These are phyloP conservation scores for Reutealis trisperma DNA, from an alignment of 345 rosid genomes.

Conservation along the genomic window DNA sequence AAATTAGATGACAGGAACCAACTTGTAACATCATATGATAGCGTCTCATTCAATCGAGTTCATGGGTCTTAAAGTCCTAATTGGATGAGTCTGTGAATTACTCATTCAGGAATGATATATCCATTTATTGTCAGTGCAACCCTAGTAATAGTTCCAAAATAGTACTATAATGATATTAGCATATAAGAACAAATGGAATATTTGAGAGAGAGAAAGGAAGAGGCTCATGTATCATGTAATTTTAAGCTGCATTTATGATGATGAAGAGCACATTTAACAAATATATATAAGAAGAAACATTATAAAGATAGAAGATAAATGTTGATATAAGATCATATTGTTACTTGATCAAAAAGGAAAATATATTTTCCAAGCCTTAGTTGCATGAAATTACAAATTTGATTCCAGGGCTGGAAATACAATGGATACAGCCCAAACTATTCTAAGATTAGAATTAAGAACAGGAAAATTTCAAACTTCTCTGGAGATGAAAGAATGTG, in stretches of 20 bases:
- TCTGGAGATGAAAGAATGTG: neutral
- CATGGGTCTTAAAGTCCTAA: neutral
- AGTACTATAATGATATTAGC: neutral
- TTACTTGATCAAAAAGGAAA: too few relatives aligned
- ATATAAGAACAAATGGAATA: too few relatives aligned
- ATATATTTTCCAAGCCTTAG: neutral
- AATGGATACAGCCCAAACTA: neutral
- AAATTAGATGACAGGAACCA: neutral
- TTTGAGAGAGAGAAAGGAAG: too few relatives aligned
- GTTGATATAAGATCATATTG: neutral
- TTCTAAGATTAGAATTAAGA: neutral
- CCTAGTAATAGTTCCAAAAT: neutral
- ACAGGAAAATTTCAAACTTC: neutral
- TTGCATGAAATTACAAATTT: neutral
- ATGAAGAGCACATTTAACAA: too few relatives aligned
- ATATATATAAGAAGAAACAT: neutral
- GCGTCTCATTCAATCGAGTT: neutral
- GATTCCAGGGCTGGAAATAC: neutral
- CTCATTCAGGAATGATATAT: neutral
- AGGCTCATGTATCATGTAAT: too few relatives aligned
- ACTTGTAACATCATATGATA: neutral
- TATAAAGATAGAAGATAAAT: neutral
- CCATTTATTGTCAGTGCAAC: neutral
- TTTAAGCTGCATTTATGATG: too few relatives aligned
- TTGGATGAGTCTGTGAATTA: neutral